Evolutionary conservation across 306 rosid genomes (phyloP).

Genomic region (Acacia acuminata): DNA sequence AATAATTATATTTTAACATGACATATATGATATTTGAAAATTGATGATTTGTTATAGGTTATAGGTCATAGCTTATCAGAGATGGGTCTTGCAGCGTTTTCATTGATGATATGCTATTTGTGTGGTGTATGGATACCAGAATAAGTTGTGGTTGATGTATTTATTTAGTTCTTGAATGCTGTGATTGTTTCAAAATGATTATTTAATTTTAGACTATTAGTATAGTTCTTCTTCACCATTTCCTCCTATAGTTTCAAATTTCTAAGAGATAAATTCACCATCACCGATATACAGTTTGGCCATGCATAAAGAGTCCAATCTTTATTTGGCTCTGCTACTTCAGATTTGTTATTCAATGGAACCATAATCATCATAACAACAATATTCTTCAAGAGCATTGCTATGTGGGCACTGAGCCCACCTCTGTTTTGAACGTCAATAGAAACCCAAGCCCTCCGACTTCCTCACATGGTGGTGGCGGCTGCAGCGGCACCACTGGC

Average conservation of each 20-base stretch:
- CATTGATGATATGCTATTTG: neutral
- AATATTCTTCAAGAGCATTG: conserved; percentile 47
- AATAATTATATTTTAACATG: too few species aligned
- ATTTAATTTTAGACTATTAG: neutral
- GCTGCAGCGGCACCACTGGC: too few species aligned
- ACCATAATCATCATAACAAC: conserved; percentile 14
- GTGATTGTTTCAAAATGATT: neutral
- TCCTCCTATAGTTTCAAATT: neutral
- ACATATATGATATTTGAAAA: neutral
- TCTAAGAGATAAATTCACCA: neutral
- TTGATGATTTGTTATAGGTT: neutral
- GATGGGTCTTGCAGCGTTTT: neutral
- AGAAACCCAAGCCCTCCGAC: conserved; percentile 69
- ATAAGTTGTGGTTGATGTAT: neutral
- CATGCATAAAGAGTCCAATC: conserved; percentile 68
- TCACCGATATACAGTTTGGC: conserved; percentile 51
- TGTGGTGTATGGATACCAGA: neutral
- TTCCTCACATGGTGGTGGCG: too few species aligned
- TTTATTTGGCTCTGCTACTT: conserved; percentile 43
- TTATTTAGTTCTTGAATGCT: neutral
- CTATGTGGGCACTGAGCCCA: conserved; percentile 54
- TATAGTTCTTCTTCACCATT: neutral
- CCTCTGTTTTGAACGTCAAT: conserved; percentile 56
- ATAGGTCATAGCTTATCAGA: neutral
- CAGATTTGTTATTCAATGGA: conserved; percentile 76